Evolutionary conservation across 2,329 filamentous ascomycete genomes (phyloP).

Genomic region (Aspergillus amoenus): DNA sequence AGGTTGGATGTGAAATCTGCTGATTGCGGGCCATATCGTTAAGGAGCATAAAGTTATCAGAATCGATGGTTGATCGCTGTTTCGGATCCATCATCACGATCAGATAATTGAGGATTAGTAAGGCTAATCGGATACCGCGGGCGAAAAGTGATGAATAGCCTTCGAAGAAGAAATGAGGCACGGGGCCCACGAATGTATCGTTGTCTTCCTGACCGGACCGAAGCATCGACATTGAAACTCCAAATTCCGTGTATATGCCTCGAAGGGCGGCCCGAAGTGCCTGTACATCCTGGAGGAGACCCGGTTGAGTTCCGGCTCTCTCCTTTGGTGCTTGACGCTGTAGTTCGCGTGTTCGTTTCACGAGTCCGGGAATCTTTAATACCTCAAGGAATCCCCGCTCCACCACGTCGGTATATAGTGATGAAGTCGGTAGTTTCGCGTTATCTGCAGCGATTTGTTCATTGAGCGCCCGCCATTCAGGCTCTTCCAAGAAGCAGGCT

Average conservation of each 20-base stretch:
- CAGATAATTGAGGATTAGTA: constrained; percentile 23
- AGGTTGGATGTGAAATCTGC: not conserved
- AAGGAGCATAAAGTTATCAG: constrained; percentile 6
- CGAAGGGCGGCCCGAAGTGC: constrained; percentile 23
- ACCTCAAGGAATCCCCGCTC: constrained; percentile 30
- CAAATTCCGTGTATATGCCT: constrained; percentile 27
- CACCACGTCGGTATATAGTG: constrained; percentile 29
- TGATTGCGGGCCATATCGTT: constrained; percentile 16
- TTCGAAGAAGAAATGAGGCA: constrained; percentile 23
- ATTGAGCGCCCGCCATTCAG: constrained; percentile 35
- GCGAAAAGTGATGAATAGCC: constrained; percentile 19
- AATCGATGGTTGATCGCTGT: constrained; percentile 17
- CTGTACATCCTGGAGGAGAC: constrained; percentile 19
- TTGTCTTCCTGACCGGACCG: constrained; percentile 18
- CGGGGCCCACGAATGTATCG: constrained; percentile 22
- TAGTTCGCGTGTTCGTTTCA: constrained; percentile 22
- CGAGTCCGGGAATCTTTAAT: constrained; percentile 27
- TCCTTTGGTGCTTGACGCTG: constrained; percentile 8
- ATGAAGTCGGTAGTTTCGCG: constrained; percentile 28
- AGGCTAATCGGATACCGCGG: constrained; percentile 20
- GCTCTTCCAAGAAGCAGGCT: constrained; percentile 35
- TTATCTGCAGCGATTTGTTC: constrained; percentile 27
- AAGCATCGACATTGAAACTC: constrained; percentile 23
- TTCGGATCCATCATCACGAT: constrained; percentile 20
- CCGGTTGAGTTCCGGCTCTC: constrained; percentile 11